phyloP scores from a whole-genome alignment of 208 protist genomes.

The Trypanosoma melophagium region DNA sequence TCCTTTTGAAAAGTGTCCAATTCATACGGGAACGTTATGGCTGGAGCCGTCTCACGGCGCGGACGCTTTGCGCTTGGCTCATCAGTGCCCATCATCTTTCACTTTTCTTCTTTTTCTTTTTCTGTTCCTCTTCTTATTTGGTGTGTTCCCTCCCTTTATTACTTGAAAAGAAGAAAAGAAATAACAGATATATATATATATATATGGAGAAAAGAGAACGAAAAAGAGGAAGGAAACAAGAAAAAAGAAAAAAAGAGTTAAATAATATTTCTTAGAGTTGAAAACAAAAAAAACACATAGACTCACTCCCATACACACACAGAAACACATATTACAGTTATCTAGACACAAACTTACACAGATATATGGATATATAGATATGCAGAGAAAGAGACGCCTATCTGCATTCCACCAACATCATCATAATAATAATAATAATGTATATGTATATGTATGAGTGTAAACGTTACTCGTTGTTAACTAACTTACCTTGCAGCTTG shows the following conservation, averaged over 20 bases:
- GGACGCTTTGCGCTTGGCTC: slow-evolving; percentile 52
- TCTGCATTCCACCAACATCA: too few species aligned
- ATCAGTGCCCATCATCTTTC: slow-evolving; percentile 26
- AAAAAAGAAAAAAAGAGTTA: neutral
- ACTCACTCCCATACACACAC: neutral
- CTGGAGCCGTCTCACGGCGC: slow-evolving; percentile 76
- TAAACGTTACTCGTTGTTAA: slow-evolving; percentile 19
- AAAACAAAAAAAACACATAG: neutral
- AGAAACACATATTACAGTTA: neutral
- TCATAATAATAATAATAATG: neutral
- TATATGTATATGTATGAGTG: neutral
- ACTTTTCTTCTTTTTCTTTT: slow-evolving; percentile 17
- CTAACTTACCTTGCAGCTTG: slow-evolving; percentile 36
- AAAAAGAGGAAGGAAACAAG: too few species aligned
- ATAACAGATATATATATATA: too few species aligned
- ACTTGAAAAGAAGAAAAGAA: slow-evolving; percentile 14
- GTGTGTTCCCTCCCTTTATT: neutral
- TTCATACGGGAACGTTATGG: slow-evolving; percentile 94
- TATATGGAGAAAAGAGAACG: too few species aligned
- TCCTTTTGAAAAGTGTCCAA: slow-evolving; percentile 95
- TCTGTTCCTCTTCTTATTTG: slow-evolving; percentile 4
- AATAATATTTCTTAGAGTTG: neutral
- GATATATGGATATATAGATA: neutral
- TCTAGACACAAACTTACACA: neutral
- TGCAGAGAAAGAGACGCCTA: neutral